Percentiles rank a stretch among this genome's conserved stretches.
Conservation (phyloP, 805 yeast genomes). For the Lipomyces mesembrius region DNA sequence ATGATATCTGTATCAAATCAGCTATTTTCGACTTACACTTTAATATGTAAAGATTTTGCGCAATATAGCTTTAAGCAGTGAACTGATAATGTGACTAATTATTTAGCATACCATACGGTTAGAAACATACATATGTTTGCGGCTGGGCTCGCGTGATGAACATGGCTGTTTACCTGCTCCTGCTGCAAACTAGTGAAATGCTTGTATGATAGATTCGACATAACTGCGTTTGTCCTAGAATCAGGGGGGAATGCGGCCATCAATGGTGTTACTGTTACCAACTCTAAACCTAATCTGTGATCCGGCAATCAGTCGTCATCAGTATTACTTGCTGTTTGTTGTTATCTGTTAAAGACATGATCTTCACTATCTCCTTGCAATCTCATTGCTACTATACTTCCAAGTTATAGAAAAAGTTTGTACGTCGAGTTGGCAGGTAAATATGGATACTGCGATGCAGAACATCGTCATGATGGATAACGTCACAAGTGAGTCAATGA, state of each 20-base stretch:
- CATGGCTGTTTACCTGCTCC: too few relatives aligned
- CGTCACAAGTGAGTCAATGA: not conserved
- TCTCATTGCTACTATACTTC: not conserved
- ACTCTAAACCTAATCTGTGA: not conserved
- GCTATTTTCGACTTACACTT: not conserved
- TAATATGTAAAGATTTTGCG: too few relatives aligned
- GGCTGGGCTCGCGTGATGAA: too few relatives aligned
- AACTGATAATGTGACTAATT: too few relatives aligned
- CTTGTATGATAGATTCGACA: not conserved
- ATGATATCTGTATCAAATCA: not conserved
- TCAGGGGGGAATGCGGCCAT: not conserved
- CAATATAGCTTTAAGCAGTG: too few relatives aligned
- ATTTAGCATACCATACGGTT: too few relatives aligned
- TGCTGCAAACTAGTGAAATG: too few relatives aligned
- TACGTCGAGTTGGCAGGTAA: not conserved
- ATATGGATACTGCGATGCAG: not conserved
- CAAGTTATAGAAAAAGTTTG: not conserved
- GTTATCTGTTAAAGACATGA: not conserved
- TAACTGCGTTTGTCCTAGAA: not conserved
- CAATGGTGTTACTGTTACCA: not conserved
- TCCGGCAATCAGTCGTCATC: not conserved
- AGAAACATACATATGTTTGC: not conserved
- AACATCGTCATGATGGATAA: not conserved
- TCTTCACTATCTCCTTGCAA: not conserved
- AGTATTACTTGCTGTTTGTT: not conserved